Evolutionary conservation across 495 filamentous ascomycete genomes (phyloP).

Genomic region (Neurospora sp.): DNA sequence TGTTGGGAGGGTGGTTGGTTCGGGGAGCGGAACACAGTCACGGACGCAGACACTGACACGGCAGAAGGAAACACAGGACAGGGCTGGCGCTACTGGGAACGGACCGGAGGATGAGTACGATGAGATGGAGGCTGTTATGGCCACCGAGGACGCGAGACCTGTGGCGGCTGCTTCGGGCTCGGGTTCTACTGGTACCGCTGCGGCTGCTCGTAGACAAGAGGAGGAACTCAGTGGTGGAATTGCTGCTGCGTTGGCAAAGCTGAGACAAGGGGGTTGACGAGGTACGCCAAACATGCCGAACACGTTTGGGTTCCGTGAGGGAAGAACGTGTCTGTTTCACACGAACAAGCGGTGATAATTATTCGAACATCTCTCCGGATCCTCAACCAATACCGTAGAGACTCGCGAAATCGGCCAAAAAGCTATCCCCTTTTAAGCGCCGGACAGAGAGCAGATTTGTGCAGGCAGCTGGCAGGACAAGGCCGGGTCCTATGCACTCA

Average conservation of each 20-base stretch:
- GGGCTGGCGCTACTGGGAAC: neutral
- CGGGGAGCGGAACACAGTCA: constrained; percentile 23
- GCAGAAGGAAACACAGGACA: neutral
- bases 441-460: no score
- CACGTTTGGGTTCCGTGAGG: no score
- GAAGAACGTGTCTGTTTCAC: no score
- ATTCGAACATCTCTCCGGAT: no score
- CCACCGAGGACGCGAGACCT: constrained; percentile 11
- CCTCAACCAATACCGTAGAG: no score
- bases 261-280: constrained; percentile 32
- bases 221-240: constrained; percentile 41
- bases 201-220: constrained; percentile 22
- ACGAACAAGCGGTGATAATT: no score
- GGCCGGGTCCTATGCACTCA: no score
- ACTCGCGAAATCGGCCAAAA: no score
- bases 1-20: constrained; percentile 19
- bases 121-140: constrained; percentile 40
- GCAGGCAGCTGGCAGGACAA: no score
- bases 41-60: neutral
- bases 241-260: constrained; percentile 41
- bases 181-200: constrained; percentile 11
- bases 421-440: no score
- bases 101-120: neutral
- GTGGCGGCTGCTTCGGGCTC: constrained; percentile 21
- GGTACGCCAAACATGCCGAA: no score